A percentile compares a stretch with the other conserved stretches of the same genome.
phyloP scores from a whole-genome alignment of 768 basidiomycete species.

The Candolleomyces eurysporus region DNA sequence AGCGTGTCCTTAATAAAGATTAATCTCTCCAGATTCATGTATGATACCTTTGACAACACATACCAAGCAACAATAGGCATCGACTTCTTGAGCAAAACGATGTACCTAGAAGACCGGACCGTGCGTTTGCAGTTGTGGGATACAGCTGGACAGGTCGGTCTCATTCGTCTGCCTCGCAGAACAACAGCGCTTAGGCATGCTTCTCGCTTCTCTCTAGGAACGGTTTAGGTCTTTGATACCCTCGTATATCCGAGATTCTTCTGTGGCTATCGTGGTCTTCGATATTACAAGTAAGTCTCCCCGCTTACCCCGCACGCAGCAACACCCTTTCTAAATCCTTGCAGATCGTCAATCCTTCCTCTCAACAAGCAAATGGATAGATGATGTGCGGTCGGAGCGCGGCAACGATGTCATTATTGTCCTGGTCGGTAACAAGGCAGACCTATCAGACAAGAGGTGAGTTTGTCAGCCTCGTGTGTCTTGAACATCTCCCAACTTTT shows the following conservation, averaged over 20 bases:
- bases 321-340: not conserved
- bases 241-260: slow-evolving; percentile 97
- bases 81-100: slow-evolving; percentile 99
- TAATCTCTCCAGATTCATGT: slow-evolving; percentile 74
- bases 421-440: slow-evolving; percentile 98
- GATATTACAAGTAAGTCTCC: slow-evolving; percentile 89
- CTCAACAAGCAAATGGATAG: slow-evolving; percentile 99
- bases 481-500: not conserved
- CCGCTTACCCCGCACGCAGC: not conserved
- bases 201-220: slow-evolving; percentile 53
- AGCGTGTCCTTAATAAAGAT: not conserved
- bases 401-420: slow-evolving; percentile 99
- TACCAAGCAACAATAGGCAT: slow-evolving; percentile 98
- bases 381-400: slow-evolving; percentile 95
- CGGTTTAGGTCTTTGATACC: slow-evolving; percentile 97
- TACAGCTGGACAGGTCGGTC: slow-evolving; percentile 86
- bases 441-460: slow-evolving; percentile 98
- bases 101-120: slow-evolving; percentile 98
- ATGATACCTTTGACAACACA: slow-evolving; percentile 99
- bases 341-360: slow-evolving; percentile 96
- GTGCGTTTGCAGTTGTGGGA: slow-evolving; percentile 98
- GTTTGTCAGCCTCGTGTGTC: slow-evolving; percentile 11
- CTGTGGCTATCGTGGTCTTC: slow-evolving; percentile 97
- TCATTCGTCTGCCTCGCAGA: not conserved
- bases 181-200: not conserved